These are phyloP conservation scores for Entomortierella beljakovae DNA, from an alignment of 192 early-diverging fungal species.

Conservation along the genomic window DNA sequence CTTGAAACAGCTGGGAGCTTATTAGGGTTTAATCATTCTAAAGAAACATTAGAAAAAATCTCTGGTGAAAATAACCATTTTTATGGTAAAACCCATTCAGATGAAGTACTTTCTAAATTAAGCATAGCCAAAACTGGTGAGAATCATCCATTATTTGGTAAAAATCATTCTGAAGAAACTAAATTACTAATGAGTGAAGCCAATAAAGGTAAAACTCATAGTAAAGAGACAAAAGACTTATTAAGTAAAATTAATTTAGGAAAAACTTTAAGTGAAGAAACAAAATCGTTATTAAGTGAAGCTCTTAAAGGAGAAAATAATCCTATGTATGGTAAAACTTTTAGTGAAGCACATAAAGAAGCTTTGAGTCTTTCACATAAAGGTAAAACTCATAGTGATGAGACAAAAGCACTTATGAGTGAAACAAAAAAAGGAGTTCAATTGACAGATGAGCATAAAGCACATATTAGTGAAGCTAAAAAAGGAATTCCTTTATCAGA, in stretches of 20 bases:
- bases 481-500: background rate
- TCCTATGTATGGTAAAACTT: no score
- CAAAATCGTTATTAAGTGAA: conserved; percentile 2
- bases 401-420: background rate
- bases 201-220: background rate
- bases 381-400: background rate
- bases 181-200: conserved; percentile 1
- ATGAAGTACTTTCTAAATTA: no score
- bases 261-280: background rate
- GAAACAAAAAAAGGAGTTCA: background rate
- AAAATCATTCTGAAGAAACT: conserved; percentile 8
- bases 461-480: conserved; percentile 7
- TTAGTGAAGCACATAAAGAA: no score
- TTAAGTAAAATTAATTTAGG: conserved; percentile 4
- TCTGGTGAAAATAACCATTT: no score
- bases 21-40: no score
- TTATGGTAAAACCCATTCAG: no score
- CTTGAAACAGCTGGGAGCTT: background rate
- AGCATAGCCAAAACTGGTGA: background rate
- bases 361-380: no score
- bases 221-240: background rate
- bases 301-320: no score
- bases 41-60: no score
- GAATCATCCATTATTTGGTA: background rate
- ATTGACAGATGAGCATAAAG: background rate